Conservation (phyloP, 1,284 basidiomycete genomes). For the Apiotrichum akiyoshidainum region DNA sequence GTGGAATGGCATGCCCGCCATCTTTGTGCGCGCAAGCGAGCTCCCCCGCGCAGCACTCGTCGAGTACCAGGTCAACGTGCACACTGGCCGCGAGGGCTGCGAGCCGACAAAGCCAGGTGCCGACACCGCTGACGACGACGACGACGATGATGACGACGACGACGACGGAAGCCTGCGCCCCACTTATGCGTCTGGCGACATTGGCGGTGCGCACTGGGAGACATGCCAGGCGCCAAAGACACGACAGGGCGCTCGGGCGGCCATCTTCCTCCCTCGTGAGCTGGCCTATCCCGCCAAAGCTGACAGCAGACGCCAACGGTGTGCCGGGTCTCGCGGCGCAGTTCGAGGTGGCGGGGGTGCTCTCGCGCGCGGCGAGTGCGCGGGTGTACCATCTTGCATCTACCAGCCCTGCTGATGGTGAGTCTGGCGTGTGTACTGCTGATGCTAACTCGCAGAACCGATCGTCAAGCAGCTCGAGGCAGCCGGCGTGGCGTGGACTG, state of each 20-base stretch:
- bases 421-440: not conserved
- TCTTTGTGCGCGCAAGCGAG: constrained; percentile 66
- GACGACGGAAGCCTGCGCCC: constrained; percentile 20
- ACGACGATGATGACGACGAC: constrained; percentile 24
- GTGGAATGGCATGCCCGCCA: constrained; percentile 52
- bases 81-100: constrained; percentile 39
- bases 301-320: not conserved
- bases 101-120: not conserved
- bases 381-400: constrained; percentile 26
- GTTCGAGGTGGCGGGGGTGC: constrained; percentile 2
- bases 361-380: constrained; percentile 22
- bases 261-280: constrained; percentile 28
- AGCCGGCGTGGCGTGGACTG: constrained; percentile 1
- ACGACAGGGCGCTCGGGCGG: constrained; percentile 22
- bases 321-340: not conserved
- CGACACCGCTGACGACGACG: constrained; percentile 10
- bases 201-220: constrained; percentile 25
- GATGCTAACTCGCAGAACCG: constrained; percentile 7
- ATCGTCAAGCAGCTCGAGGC: not conserved
- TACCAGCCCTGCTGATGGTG: not conserved
- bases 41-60: constrained; percentile 70
- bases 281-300: not conserved
- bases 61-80: constrained; percentile 54
- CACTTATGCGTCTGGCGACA: constrained; percentile 8
- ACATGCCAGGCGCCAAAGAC: constrained; percentile 13